Conservation (phyloP, 2,329 filamentous ascomycete genomes). For the Hypoxylon sp. region DNA sequence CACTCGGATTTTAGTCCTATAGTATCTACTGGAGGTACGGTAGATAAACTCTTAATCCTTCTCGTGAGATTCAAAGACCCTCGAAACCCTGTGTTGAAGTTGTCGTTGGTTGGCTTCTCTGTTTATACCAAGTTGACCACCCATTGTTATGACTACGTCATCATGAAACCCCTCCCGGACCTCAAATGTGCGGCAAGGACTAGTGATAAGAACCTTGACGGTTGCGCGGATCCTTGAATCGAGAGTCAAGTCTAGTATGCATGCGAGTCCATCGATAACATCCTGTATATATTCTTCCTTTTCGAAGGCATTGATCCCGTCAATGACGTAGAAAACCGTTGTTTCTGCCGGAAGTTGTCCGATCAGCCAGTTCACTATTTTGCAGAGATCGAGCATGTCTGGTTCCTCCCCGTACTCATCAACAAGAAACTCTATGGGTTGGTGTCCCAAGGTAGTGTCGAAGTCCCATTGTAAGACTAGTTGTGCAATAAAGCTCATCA, state of each 20-base stretch:
- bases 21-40: no score
- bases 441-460: neutral
- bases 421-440: conserved; percentile 1
- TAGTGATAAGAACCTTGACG: conserved; percentile 18
- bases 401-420: conserved; percentile 2
- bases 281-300: conserved; percentile 4
- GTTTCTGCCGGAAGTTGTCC: conserved; percentile 1
- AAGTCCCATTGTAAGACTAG: conserved; percentile 16
- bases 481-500: conserved; percentile 22
- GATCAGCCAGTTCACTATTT: conserved; percentile 5
- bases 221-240: conserved; percentile 8
- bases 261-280: conserved; percentile 6
- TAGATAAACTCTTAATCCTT: neutral
- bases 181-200: conserved; percentile 12
- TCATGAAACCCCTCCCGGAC: conserved; percentile 19
- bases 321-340: conserved; percentile 16
- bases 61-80: neutral
- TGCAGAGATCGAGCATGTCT: conserved; percentile 11
- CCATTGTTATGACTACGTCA: conserved; percentile 8
- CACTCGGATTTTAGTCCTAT: no score
- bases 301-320: conserved; percentile 9
- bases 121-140: neutral
- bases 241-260: conserved; percentile 9
- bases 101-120: conserved; percentile 14
- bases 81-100: conserved; percentile 15